These are phyloP conservation scores for Fusarium setosum DNA, from an alignment of 2,329 filamentous ascomycete genomes.

Conservation along the genomic window DNA sequence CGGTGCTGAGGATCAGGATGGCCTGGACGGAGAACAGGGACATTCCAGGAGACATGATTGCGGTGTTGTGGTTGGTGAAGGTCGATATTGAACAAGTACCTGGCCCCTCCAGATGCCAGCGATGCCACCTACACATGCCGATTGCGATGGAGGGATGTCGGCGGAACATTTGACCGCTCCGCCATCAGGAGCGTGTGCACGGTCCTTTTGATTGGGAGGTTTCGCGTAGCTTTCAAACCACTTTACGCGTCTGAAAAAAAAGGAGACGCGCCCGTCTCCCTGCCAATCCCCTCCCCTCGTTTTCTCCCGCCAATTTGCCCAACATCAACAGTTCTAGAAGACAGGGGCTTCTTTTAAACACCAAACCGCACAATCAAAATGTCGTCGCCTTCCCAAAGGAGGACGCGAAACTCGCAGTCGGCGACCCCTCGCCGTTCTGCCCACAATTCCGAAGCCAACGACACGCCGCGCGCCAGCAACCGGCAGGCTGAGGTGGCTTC, in stretches of 20 bases:
- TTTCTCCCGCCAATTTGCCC: constrained; percentile 37
- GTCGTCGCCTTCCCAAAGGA: constrained; percentile 60
- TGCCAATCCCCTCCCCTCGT: constrained; percentile 43
- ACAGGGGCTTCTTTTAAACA: constrained; percentile 20
- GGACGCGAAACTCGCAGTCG: constrained; percentile 64
- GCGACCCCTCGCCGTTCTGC: constrained; percentile 54
- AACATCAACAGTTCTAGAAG: constrained; percentile 33
- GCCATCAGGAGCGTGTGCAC: constrained; percentile 3
- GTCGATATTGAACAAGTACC: constrained; percentile 30
- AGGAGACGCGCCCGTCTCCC: constrained; percentile 41
- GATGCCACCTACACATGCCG: constrained; percentile 40
- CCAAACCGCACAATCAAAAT: constrained; percentile 42
- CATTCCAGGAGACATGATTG: constrained; percentile 77
- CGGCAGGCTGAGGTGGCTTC: constrained; percentile 70
- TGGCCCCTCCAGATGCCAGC: constrained; percentile 47
- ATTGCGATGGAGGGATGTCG: constrained; percentile 35
- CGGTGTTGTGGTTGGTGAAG: constrained; percentile 18
- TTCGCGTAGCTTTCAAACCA: constrained; percentile 45
- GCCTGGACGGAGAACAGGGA: constrained; percentile 82
- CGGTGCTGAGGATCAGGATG: constrained; percentile 81
- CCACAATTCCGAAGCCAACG: constrained; percentile 52
- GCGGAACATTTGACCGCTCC: constrained; percentile 48
- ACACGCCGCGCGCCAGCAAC: constrained; percentile 57
- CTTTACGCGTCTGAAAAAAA: constrained; percentile 53
- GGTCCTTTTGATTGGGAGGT: constrained; percentile 4